phyloP scores from a whole-genome alignment of 768 basidiomycete genomes.

The Neoboletus subvelutipes region DNA sequence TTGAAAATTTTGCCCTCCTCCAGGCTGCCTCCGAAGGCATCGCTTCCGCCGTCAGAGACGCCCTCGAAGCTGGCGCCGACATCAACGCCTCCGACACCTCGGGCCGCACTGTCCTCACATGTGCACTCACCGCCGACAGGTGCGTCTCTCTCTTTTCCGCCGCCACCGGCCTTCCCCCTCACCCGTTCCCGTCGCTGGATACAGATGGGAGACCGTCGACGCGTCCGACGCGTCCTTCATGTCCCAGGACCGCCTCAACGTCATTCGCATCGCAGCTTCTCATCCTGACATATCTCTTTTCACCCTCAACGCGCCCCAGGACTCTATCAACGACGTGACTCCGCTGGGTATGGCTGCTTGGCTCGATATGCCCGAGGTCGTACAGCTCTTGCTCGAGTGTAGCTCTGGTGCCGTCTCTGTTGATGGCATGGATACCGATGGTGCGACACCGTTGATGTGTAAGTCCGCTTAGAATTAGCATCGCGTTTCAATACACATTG shows the following conservation, averaged over 20 bases:
- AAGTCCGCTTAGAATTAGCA: conserved; percentile 32
- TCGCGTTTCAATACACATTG: background rate
- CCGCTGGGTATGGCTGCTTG: conserved; percentile 79
- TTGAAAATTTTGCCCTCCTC: conserved; percentile 47
- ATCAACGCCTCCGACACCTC: conserved; percentile 62
- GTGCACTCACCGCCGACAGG: conserved; percentile 72
- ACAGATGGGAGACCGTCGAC: conserved; percentile 69
- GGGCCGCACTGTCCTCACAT: conserved; percentile 65
- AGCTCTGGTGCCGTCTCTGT: conserved; percentile 64
- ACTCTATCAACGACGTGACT: conserved; percentile 68
- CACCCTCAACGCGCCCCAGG: conserved; percentile 73
- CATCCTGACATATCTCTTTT: conserved; percentile 63
- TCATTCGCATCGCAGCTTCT: conserved; percentile 53
- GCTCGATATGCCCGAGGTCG: conserved; percentile 62
- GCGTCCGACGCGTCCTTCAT: conserved; percentile 69
- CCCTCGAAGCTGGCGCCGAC: conserved; percentile 61
- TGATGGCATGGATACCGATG: conserved; percentile 71
- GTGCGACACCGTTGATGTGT: conserved; percentile 86
- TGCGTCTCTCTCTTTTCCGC: conserved; percentile 32
- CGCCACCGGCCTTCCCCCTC: conserved; percentile 5
- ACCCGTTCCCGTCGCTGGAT: background rate
- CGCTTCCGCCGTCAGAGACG: conserved; percentile 49
- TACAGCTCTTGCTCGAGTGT: conserved; percentile 62
- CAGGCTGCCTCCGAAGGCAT: conserved; percentile 58
- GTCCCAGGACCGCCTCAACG: conserved; percentile 53